A percentile compares a stretch with the other conserved stretches of the same genome.
phyloP scores from a whole-genome alignment of 768 basidiomycete species.

The Suillus sp. region DNA sequence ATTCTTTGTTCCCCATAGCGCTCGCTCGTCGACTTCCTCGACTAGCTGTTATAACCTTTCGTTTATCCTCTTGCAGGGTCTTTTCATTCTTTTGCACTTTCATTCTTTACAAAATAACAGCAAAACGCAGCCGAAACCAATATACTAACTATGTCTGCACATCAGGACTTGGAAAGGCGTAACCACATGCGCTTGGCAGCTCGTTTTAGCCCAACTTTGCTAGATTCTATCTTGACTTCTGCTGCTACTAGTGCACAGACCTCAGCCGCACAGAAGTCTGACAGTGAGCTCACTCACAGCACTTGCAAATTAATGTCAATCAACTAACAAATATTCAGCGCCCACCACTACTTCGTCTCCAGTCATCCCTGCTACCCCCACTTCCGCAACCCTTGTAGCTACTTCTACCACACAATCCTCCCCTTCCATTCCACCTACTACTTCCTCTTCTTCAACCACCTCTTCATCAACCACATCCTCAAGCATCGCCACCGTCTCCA shows the following conservation, averaged over 20 bases:
- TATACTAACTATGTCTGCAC: constrained; percentile 9
- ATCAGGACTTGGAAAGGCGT: constrained; percentile 20
- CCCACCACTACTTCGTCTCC: constrained; percentile 3
- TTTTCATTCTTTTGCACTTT: constrained; percentile 23
- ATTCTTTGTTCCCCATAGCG: constrained; percentile 5
- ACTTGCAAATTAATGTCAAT: constrained; percentile 9
- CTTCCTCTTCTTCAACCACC: constrained; percentile 13
- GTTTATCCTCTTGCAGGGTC: not conserved
- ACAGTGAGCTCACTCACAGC: constrained; percentile 2
- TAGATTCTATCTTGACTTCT: not conserved
- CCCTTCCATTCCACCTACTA: constrained; percentile 7
- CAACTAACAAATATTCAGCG: not conserved
- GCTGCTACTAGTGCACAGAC: not conserved
- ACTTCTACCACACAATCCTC: constrained; percentile 10
- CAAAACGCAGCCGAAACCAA: not conserved
- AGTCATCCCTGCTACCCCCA: constrained; percentile 20
- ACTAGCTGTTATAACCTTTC: not conserved
- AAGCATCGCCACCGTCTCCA: constrained; percentile 6
- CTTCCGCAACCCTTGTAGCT: constrained; percentile 18
- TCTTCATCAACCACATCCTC: constrained; percentile 9
- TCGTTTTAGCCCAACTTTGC: constrained; percentile 15
- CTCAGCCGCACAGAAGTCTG: not conserved
- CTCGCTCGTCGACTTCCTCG: constrained; percentile 2
- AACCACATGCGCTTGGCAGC: constrained; percentile 15
- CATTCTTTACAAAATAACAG: constrained; percentile 27